A percentile compares a stretch with the other conserved stretches of the same genome.
phyloP scores from a whole-genome alignment of 768 basidiomycete genomes.

The Lactarius sp. region DNA sequence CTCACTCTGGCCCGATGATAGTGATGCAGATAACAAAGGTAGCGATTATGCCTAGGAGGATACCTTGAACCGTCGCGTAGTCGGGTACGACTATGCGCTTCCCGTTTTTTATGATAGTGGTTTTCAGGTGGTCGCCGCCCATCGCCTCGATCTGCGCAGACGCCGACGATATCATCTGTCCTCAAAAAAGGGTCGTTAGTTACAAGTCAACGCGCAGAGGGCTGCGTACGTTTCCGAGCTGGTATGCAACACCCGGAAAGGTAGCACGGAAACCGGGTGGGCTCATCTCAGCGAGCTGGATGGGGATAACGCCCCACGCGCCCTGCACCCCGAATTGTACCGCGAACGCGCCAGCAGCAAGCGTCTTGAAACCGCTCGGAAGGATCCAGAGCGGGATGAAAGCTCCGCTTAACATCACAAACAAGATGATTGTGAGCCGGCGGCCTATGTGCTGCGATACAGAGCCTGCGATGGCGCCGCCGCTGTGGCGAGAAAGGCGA shows the following conservation, averaged over 20 bases:
- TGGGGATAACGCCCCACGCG: conserved; percentile 33
- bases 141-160: conserved; percentile 48
- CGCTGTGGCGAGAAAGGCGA: conserved; percentile 26
- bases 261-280: conserved; percentile 47
- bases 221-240: conserved; percentile 36
- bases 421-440: conserved; percentile 40
- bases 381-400: conserved; percentile 43
- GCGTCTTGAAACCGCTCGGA: conserved; percentile 37
- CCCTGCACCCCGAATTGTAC: conserved; percentile 47
- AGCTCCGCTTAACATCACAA: conserved; percentile 32
- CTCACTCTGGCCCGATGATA: conserved; percentile 74
- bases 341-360: conserved; percentile 46
- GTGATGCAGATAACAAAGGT: conserved; percentile 73
- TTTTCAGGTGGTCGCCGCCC: conserved; percentile 40
- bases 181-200: background rate
- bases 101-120: conserved; percentile 30
- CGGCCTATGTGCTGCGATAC: conserved; percentile 43
- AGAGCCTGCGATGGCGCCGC: conserved; percentile 39
- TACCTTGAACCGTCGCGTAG: conserved; percentile 67
- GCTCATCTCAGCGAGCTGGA: conserved; percentile 44
- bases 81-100: conserved; percentile 36
- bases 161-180: conserved; percentile 42
- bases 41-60: conserved; percentile 79
- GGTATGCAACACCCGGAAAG: conserved; percentile 43
- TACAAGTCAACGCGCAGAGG: background rate